Base-by-base conservation (phyloP, 2,329 filamentous ascomycete genomes). In the Scorias spongiosa region DNA sequence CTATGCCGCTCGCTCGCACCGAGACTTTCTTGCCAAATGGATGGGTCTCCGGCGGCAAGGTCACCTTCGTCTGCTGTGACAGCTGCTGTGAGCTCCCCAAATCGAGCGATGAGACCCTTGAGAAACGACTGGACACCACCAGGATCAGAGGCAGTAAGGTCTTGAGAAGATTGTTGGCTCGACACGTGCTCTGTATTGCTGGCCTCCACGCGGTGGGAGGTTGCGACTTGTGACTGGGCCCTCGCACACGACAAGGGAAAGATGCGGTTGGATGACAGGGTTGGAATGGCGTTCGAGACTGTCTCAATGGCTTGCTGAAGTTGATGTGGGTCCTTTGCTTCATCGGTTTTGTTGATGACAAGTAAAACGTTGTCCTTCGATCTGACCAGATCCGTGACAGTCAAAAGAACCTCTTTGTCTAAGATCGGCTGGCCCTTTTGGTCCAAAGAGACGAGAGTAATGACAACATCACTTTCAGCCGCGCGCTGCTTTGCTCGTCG, bases 1-100 rank as follows among this genome's bases (percentile, higher is more conserved):
- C 83, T 76, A 67, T 98, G 91, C 46, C 91, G 80, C 63, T 89
- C 85, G 14, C 85, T 94, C 32, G 94, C 88, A 44, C 88, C 88
- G 2, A 95, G 74, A 4, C 91, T 81, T 55, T 93, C 84, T 64
- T 87, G 76, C 68, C 84, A 79, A 49, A 84, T 76, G 2, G 73
- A 72, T 10, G 78, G 74, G 57, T 89, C 68, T 29, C 14, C 14
- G 5, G 38, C 18, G 5, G 12, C 38, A 12, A 36, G 58, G 7
- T 26, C 55, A 5, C 60, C 55, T 29, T 48, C 41, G 42, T 54
- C 51, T 34, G 64, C 61, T 17, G 62, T 56, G 5, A 67, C 46
- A 6, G 60, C 54, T 41, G 71, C 66, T 2, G 86, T 93, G 72
- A 93, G 80, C 42, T 64, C 60, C 40, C 67, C 66, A 59, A 96